Base-by-base conservation (phyloP, 164 flowering plant genomes). In the Akebia trifoliata region DNA sequence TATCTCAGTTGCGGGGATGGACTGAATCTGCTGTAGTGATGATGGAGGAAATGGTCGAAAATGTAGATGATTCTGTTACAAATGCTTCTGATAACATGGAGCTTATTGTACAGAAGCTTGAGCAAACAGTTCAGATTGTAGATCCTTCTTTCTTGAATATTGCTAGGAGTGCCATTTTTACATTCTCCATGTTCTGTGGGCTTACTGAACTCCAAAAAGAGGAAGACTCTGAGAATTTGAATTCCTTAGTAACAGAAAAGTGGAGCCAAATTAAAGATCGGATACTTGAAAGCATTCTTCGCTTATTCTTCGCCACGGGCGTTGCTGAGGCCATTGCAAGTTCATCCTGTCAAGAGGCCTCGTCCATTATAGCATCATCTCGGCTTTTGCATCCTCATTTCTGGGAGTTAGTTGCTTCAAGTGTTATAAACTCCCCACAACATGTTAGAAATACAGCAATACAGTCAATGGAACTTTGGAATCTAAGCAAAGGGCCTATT, bases 21-120 rank as follows among this genome's bases (percentile, higher is more conserved):
- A 83, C 79, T 62, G 92, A 90, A 64, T 70, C 84, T 56, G 81
- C 78, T 18, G 99, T 90, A 36, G 72, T 89, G 8, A 62, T 74
- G 47, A 72, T 90, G 80, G 99, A 94, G 72, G 96, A 94, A 63
- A 62, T 81, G 51, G 81, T 86, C 39, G 97, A 94, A 74, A 75
- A 63, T 65, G 76, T 86, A 17, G 79, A 90, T 67, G 81, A 76
- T 60, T 49, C 64, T 20, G 50, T 74, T 2, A 31, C 31, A 9
- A 64, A 67, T 61, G 4, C 61, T 59, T 57, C 70, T 39, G 70
- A 70, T 60, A 58, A 73, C 44, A 26, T 55, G 54, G 84, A 81
- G 55, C 52, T 28, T 52, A 37, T 56, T 24, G 24, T 54, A 52
- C 40, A 67, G 52, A 75, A 71, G 58, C 66, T 85, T 46, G 68